Evolutionary conservation across 1,139 yeast species (phyloP).

Genomic region (Yamadazyma mexicana): DNA sequence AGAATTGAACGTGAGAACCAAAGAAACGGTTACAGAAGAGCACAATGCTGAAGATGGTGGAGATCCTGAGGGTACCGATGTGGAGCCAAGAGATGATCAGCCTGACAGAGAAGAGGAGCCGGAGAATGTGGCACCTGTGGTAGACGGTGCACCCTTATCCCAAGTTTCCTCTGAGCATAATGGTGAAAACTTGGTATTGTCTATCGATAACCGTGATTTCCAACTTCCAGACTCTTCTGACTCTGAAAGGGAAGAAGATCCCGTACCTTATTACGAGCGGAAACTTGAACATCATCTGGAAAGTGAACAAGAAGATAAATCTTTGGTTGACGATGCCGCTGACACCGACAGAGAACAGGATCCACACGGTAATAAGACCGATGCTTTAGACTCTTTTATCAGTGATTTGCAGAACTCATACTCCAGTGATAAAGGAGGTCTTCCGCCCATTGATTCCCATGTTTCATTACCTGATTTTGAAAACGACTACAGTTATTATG

Average conservation of each 20-base stretch:
- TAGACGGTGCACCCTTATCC: background rate
- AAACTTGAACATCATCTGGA: constrained; percentile 4
- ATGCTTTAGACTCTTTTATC: constrained; percentile 37
- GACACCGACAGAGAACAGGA: constrained; percentile 1
- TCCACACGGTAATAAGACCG: constrained; percentile 9
- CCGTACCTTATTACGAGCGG: constrained; percentile 19
- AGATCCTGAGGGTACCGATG: too few relatives aligned
- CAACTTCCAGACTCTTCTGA: constrained; percentile 10
- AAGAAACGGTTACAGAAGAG: too few relatives aligned
- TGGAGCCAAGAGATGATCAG: too few relatives aligned
- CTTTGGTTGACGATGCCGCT: constrained; percentile 3
- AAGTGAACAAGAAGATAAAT: constrained; percentile 4
- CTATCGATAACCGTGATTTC: constrained; percentile 14
- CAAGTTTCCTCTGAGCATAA: background rate
- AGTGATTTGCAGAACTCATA: constrained; percentile 32
- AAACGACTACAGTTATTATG: constrained; percentile 18
- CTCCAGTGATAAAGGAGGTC: constrained; percentile 11
- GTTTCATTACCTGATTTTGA: constrained; percentile 32
- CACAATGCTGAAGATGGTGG: too few relatives aligned
- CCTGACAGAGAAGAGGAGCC: too few relatives aligned
- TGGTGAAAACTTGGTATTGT: constrained; percentile 13
- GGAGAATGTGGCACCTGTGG: too few relatives aligned
- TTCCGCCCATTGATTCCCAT: constrained; percentile 26
- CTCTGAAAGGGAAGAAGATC: constrained; percentile 14
- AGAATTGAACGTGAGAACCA: constrained; percentile 21